phyloP scores from a whole-genome alignment of 306 rosid species.

The Rosa lucieae region DNA sequence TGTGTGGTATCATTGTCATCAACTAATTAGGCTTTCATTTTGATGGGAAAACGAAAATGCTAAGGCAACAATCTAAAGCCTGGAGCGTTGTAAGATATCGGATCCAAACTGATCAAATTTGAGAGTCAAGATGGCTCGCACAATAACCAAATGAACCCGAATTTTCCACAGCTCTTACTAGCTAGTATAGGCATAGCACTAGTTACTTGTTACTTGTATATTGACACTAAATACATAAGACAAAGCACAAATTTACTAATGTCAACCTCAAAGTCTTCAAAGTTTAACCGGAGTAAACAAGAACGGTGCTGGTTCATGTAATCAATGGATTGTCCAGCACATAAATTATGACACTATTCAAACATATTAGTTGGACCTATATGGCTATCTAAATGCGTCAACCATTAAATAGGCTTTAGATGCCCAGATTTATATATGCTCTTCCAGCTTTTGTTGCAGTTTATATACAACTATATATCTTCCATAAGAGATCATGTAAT shows the following conservation, averaged over 20 bases:
- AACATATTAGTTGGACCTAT: not conserved
- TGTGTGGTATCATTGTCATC: not conserved
- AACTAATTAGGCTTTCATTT: not conserved
- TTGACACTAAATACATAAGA: not conserved
- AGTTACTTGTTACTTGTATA: not conserved
- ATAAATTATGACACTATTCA: not conserved
- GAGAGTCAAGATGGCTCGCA: not conserved
- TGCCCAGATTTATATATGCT: not conserved
- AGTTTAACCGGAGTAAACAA: not conserved
- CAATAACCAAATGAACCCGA: not conserved
- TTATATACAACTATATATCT: not conserved
- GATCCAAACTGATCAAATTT: not conserved
- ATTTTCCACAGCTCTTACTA: not conserved
- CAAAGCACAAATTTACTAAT: not conserved
- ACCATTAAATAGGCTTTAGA: not conserved
- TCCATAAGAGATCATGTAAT: not conserved
- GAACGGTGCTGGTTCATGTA: not conserved
- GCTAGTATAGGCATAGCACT: not conserved
- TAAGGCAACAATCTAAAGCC: not conserved
- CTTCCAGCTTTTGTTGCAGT: not conserved
- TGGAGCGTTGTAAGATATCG: not conserved
- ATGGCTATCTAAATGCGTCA: not conserved
- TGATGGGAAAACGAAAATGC: not conserved
- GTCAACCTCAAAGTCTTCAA: not conserved
- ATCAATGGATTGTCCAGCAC: not conserved